A percentile compares a stretch with the other conserved stretches of the same genome.
phyloP scores from a whole-genome alignment of 768 basidiomycete genomes.

The Cytidiella melzeri region DNA sequence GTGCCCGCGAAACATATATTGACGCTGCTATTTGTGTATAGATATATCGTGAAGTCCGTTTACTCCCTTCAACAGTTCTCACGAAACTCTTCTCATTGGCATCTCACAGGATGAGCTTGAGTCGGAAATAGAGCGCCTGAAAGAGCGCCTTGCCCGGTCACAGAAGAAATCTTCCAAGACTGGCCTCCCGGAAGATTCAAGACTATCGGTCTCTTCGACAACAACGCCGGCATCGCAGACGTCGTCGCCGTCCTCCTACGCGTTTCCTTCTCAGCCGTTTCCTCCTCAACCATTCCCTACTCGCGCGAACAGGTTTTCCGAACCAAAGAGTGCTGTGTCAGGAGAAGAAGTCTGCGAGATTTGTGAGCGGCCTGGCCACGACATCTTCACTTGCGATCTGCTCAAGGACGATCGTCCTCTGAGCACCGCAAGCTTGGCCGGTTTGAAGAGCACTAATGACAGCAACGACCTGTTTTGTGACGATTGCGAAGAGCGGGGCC shows the following conservation, averaged over 20 bases:
- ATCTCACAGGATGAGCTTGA: slow-evolving; percentile 72
- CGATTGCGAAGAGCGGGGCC: slow-evolving; percentile 80
- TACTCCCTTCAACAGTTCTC: too few relatives aligned
- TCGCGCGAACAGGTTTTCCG: not conserved
- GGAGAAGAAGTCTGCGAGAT: slow-evolving; percentile 66
- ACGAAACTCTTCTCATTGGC: not conserved
- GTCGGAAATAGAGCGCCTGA: slow-evolving; percentile 71
- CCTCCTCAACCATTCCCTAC: slow-evolving; percentile 12
- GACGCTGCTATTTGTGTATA: slow-evolving; percentile 24
- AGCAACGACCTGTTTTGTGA: slow-evolving; percentile 56
- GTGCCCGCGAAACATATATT: not conserved
- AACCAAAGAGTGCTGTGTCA: not conserved
- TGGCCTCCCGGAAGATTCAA: slow-evolving; percentile 30
- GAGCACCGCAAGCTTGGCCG: slow-evolving; percentile 3
- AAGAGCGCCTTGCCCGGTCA: slow-evolving; percentile 56
- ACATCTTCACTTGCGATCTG: slow-evolving; percentile 78
- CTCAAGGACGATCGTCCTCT: slow-evolving; percentile 47
- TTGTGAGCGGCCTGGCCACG: slow-evolving; percentile 80
- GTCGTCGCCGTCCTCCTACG: slow-evolving; percentile 16
- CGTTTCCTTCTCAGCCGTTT: slow-evolving; percentile 10
- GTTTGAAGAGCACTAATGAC: slow-evolving; percentile 9
- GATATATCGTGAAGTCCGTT: slow-evolving; percentile 80
- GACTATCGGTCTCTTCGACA: slow-evolving; percentile 16
- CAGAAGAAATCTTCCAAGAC: slow-evolving; percentile 57
- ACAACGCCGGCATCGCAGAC: slow-evolving; percentile 7